Evolutionary conservation across 2,329 filamentous ascomycete species (phyloP), one percentile per base, ranked within the genome.

Genomic region (Claviceps quebecensis): DNA sequence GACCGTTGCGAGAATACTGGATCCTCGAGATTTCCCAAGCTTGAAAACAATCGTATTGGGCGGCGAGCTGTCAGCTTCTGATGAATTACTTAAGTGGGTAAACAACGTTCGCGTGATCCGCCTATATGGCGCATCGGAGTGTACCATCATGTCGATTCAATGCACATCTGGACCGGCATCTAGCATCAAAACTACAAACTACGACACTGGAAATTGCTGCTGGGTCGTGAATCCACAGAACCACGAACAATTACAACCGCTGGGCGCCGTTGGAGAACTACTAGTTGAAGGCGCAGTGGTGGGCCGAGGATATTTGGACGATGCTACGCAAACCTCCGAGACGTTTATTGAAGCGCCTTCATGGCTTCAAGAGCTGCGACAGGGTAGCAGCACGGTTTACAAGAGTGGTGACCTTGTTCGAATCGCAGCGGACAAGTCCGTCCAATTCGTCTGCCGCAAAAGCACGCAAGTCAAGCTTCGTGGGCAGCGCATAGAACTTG

Each of bases 1-100:
- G 2, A 55, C 57, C 1, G 52, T 56, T 19, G 54, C 55, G 23
- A 46, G 46, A 22, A 49, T 55, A 4, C 22, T 52, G 11, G 5
- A 47, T 1, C 51, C 54, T 0, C 22, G 17, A 4, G 44, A 54
- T 3, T 45, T 56, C 1, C 51, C 51, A 1, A 48, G 14, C 4
- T 14, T 56, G 13, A 19, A 44, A 19, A 47, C 44, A 5, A 44
- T 56, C 9, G 43, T 52, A 2, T 46, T 56, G 4, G 50, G 48
- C 2, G 54, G 54, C 7, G 54, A 56, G 23, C 17, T 11, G 8
- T 5, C 23, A 9, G 14, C 3, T 17, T 16, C 37, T 13, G 7
- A 17, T n/a, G 37, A 40, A 4, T 5, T 40, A 4, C 8, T 3
- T 16, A 38, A 9, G 14, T 50, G 49, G 49, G 23, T 7, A 2